Conservation (phyloP, 2,329 filamentous ascomycete genomes). For the Leptographium flavum region DNA sequence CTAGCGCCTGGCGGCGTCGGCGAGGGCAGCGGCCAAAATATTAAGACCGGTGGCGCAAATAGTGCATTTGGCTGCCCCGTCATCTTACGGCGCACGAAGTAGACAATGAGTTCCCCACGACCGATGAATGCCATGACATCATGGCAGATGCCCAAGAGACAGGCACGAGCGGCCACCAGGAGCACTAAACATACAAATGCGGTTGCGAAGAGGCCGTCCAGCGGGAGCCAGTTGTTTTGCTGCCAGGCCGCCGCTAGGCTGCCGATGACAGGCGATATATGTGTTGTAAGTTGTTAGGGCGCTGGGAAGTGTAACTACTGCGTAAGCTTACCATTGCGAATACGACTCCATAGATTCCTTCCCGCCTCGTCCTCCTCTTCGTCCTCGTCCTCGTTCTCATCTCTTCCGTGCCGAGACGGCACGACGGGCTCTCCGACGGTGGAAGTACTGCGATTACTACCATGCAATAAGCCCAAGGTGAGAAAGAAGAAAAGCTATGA, state of each 20-base stretch:
- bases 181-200: not conserved
- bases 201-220: not conserved
- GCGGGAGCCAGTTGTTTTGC: not conserved
- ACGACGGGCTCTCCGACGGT: too few relatives aligned
- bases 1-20: not conserved
- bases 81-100: not conserved
- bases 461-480: too few relatives aligned
- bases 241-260: not conserved
- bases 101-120: not conserved
- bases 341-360: too few relatives aligned
- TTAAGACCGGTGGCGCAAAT: not conserved
- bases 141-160: not conserved
- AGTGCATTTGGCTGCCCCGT: not conserved
- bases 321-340: too few relatives aligned
- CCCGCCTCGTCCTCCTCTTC: too few relatives aligned
- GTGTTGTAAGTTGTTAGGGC: too few relatives aligned
- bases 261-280: not conserved
- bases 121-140: not conserved
- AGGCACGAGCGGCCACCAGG: not conserved
- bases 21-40: not conserved
- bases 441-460: too few relatives aligned
- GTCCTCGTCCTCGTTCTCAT: too few relatives aligned
- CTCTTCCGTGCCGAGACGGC: too few relatives aligned
- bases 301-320: too few relatives aligned
- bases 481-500: too few relatives aligned